Evolutionary conservation across 441 rosid species (phyloP), one percentile per base, ranked within the genome.

Genomic region (Populus tomentosa): DNA sequence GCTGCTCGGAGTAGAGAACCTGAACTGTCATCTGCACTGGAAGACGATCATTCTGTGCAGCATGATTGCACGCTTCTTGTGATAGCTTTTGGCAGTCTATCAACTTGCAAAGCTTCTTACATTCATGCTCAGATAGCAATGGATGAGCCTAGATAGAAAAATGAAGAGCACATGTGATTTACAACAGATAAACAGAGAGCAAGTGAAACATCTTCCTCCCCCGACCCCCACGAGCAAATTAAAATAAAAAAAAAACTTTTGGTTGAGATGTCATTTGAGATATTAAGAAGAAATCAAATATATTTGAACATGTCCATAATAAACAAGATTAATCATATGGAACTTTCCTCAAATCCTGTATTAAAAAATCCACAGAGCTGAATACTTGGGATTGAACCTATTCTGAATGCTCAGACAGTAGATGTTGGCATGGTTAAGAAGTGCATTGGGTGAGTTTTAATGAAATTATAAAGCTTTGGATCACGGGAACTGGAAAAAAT

Each of bases 31-130:
- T 91, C 75, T 89, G 93, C 53, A 85, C 82, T 0, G 95, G 95
- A 33, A 89, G 86, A 42, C 95, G 86, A 21, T 89, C 93, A n/a
- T 91, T 91, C 73, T 87, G 93, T 21, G 95, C 89, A 11, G 95
- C 95, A 32, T 91, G 95, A 75, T 85, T 88, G 83, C 90, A 75
- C 16, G 95, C 95, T 69, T 89, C 95, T 76, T 89, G 91, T 2
- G 95, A 91, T 62, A 89, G 86, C 69, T 91, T 91, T 79, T 91
- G 85, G 80, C 95, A 89, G 86, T 91, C 93, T 80, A 88, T 81
- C 79, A 88, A 86, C 85, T 88, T 89, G 88, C 93, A 89, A 0
- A 94, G 90, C 80, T 85, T 89, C 86, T 86, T 91, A 76, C 89
- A 79, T 23, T 93, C 98, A 18, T 85, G 90, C 75, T 94, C 95